These are phyloP conservation scores for Lepidopterella palustris DNA, from an alignment of 495 filamentous ascomycete species.

Conservation along the genomic window DNA sequence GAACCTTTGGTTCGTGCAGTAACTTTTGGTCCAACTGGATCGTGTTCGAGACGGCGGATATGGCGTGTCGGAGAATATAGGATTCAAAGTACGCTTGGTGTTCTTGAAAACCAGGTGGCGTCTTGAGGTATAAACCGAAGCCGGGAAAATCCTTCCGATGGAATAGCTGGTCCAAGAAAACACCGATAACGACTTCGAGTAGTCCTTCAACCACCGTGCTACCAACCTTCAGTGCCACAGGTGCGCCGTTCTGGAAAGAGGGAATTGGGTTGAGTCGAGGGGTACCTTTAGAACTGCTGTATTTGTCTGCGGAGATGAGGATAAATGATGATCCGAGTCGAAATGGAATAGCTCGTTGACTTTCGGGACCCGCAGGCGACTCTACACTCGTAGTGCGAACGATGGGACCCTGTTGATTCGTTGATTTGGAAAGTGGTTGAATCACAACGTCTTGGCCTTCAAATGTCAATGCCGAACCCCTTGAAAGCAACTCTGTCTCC, in stretches of 20 bases:
- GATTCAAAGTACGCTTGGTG: conserved; percentile 93
- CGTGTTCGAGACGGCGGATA: conserved; percentile 61
- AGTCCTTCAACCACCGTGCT: conserved; percentile 69
- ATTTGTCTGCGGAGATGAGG: conserved; percentile 67
- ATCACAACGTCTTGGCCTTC: conserved; percentile 80
- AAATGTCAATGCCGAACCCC: conserved; percentile 71
- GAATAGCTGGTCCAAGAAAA: conserved; percentile 78
- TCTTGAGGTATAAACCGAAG: conserved; percentile 79
- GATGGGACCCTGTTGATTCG: conserved; percentile 50
- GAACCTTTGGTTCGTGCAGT: conserved; percentile 71
- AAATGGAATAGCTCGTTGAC: conserved; percentile 49
- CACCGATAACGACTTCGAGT: conserved; percentile 63
- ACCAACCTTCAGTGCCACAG: conserved; percentile 46
- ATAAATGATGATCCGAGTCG: conserved; percentile 84
- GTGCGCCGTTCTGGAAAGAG: conserved; percentile 47
- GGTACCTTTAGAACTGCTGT: conserved; percentile 39
- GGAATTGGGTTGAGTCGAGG: conserved; percentile 54
- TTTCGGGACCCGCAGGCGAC: conserved; percentile 41
- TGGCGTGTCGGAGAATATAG: conserved; percentile 68
- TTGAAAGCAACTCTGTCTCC: conserved; percentile 73
- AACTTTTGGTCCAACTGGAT: conserved; percentile 63
- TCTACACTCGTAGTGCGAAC: conserved; percentile 64
- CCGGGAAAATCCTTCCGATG: conserved; percentile 84
- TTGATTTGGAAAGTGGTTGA: conserved; percentile 58
- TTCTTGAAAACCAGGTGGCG: conserved; percentile 85